These are phyloP conservation scores for Cystofilobasidium bisporidii DNA, from an alignment of 768 basidiomycete genomes.

Conservation along the genomic window DNA sequence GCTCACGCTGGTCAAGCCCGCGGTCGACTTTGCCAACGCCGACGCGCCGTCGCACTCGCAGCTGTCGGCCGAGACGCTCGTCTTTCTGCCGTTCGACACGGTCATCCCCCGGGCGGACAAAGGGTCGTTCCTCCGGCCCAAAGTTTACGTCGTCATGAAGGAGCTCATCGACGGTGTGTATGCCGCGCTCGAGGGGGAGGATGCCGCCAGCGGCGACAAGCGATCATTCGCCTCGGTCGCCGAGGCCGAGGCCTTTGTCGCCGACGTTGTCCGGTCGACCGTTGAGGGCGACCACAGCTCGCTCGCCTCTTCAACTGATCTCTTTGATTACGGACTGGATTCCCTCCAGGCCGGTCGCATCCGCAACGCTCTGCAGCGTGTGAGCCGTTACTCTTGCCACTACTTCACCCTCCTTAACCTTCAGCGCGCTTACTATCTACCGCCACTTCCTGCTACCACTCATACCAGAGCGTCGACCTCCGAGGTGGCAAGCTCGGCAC, in stretches of 20 bases:
- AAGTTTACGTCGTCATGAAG: slow-evolving; percentile 49
- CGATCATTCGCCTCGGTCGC: not conserved
- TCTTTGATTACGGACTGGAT: slow-evolving; percentile 44
- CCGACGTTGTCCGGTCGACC: slow-evolving; percentile 10
- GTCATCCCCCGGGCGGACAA: slow-evolving; percentile 50
- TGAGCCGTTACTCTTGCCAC: too few relatives aligned
- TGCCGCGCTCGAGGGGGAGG: slow-evolving; percentile 43
- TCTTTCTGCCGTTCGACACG: slow-evolving; percentile 46
- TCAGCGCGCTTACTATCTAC: too few relatives aligned
- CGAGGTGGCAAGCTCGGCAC: slow-evolving; percentile 34
- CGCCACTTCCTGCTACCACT: too few relatives aligned
- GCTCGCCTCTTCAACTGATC: slow-evolving; percentile 37
- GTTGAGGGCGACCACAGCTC: not conserved
- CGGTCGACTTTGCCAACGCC: slow-evolving; percentile 48
- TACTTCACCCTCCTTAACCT: too few relatives aligned
- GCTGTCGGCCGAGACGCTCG: slow-evolving; percentile 48
- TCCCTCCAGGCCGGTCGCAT: slow-evolving; percentile 50
- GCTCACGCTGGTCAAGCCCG: slow-evolving; percentile 44
- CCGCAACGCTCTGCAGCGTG: slow-evolving; percentile 44
- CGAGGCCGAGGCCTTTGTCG: slow-evolving; percentile 12
- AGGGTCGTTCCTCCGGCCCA: slow-evolving; percentile 47
- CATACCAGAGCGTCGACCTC: slow-evolving; percentile 37
- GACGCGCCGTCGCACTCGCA: slow-evolving; percentile 51
- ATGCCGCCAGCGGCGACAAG: slow-evolving; percentile 30
- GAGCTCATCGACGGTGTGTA: slow-evolving; percentile 43